phyloP scores from a whole-genome alignment of 1,284 basidiomycete genomes.

The Tausonia pullulans region DNA sequence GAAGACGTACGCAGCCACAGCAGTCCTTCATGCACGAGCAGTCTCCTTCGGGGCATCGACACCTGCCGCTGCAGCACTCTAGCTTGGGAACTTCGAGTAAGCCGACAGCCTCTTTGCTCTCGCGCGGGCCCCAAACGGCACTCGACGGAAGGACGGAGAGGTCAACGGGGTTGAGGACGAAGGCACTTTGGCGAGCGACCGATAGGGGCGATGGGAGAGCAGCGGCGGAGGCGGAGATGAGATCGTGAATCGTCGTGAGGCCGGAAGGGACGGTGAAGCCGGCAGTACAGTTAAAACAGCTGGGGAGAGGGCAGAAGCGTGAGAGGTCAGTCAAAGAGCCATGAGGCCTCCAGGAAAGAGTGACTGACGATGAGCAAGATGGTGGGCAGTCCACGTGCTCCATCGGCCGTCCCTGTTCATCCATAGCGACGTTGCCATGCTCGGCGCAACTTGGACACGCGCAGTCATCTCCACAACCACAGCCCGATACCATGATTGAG shows the following conservation, averaged over 20 bases:
- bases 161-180: constrained; percentile 27
- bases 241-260: constrained; percentile 20
- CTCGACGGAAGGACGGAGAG: constrained; percentile 28
- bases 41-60: constrained; percentile 32
- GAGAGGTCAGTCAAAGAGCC: background rate
- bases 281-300: constrained; percentile 28
- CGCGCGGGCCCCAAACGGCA: constrained; percentile 19
- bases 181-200: constrained; percentile 15
- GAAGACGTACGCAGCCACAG: constrained; percentile 29
- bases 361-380: constrained; percentile 19
- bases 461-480: constrained; percentile 35
- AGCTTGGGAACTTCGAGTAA: constrained; percentile 32
- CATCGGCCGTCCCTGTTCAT: background rate
- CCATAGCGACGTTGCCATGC: constrained; percentile 25
- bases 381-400: constrained; percentile 14
- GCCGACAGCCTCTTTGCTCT: constrained; percentile 23
- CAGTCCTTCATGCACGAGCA: constrained; percentile 34
- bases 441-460: constrained; percentile 33
- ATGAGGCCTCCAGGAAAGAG: background rate
- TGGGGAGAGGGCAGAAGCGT: background rate
- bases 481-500: constrained; percentile 25
- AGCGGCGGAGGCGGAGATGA: constrained; percentile 27
- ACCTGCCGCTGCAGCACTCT: constrained; percentile 34
- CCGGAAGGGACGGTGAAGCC: constrained; percentile 31
- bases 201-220: background rate